Base-by-base conservation (phyloP, 495 filamentous ascomycete species). In the Penicillium salamii region DNA sequence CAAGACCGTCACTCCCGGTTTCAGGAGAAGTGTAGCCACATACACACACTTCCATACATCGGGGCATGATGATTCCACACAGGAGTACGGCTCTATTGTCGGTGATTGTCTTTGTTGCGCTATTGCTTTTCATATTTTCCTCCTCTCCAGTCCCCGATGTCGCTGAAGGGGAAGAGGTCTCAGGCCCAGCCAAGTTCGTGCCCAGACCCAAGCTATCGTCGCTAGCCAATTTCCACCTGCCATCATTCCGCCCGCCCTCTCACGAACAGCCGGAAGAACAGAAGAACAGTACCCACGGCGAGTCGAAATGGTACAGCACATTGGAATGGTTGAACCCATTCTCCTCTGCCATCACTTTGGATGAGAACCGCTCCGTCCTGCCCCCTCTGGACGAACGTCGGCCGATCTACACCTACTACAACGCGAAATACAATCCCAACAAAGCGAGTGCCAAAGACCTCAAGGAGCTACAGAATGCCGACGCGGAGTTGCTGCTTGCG, bases 321-420 rank as follows among this genome's bases (percentile, higher is more conserved):
- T 91, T 83, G 82, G 86, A 84, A 62, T 97, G 92, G 92, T 70
- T 88, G 50, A 85, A 86, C 52, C 91, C 91, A 12, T 97, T 96
- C 67, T 96, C 91, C 32, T 90, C 83, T 23, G 79, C 83, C 21
- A 79, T 93, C 38, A 95, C 91, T 0, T 77, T 90, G 28, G 91
- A 96, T 55, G 91, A 96, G 68, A 83, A 84, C 52, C 78, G 91
- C 37, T 84, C 87, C n/a, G 82, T 96, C 47, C 83, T 98, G 3
- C 93, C 93, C 47, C 87, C 90, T 3, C 66, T 91, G n/a, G 63
- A 54, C 18, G 71, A 81, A 31, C 80, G 92, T 24, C 83, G 87
- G 14, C 79, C 83, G n/a, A 83, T 97, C 36, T 97, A 96, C 67
- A 95, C 91, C 42, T 98, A 89, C 66, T 96, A 95, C 61, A 89